Conservation (phyloP, 1,284 basidiomycete genomes). For the Xanthoconium separans region DNA sequence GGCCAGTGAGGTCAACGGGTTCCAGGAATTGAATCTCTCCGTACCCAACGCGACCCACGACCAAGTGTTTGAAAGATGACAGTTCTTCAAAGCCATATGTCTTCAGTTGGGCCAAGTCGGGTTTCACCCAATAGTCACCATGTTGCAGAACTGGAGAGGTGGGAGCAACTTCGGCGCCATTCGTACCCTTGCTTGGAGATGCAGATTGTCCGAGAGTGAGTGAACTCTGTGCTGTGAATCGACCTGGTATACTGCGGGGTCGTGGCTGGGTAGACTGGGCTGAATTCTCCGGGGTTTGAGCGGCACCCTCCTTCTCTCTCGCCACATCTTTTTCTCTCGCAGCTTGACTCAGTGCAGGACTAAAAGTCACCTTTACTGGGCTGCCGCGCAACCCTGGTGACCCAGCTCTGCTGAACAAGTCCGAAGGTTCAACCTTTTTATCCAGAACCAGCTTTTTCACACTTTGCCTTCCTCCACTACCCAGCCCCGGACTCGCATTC, state of each 20-base stretch:
- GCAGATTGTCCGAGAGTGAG: conserved; percentile 29
- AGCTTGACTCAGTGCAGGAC: conserved; percentile 68
- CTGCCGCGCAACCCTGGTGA: conserved; percentile 41
- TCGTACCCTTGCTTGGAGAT: conserved; percentile 16
- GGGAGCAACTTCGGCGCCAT: conserved; percentile 34
- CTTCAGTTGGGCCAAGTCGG: conserved; percentile 71
- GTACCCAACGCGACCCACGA: conserved; percentile 88
- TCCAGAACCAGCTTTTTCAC: conserved; percentile 95
- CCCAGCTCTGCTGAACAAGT: conserved; percentile 61
- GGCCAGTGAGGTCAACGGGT: conserved; percentile 88
- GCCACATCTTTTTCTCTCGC: conserved; percentile 70
- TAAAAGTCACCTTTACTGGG: conserved; percentile 63
- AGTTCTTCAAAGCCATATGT: conserved; percentile 73
- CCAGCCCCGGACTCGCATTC: conserved; percentile 68
- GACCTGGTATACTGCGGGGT: conserved; percentile 43
- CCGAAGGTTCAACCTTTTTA: conserved; percentile 72
- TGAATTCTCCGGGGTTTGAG: conserved; percentile 30
- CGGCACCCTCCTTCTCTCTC: conserved; percentile 57
- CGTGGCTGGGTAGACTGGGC: conserved; percentile 38
- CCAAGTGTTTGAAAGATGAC: conserved; percentile 67
- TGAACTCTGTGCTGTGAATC: conserved; percentile 48
- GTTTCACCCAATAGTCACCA: conserved; percentile 89
- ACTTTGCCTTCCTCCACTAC: conserved; percentile 74
- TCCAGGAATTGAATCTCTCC: conserved; percentile 91
- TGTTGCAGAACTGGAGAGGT: conserved; percentile 52